These are phyloP conservation scores for Globomyces pollinis-pini DNA, from an alignment of 192 early-diverging fungal species.

Conservation along the genomic window DNA sequence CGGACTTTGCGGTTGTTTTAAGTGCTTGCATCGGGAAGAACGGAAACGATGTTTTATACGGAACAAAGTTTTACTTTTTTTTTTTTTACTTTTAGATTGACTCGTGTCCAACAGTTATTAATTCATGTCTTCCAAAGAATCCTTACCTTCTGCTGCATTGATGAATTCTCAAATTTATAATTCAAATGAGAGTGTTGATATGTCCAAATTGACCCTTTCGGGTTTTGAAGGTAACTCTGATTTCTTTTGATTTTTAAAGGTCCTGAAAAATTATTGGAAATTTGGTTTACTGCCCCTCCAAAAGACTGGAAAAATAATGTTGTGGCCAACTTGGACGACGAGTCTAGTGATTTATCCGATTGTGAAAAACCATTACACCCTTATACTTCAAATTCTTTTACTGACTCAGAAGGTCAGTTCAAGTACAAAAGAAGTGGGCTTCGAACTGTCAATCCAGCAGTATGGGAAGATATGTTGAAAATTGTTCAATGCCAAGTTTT, in stretches of 20 bases:
- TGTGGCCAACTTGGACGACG: not conserved
- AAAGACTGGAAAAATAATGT: slow-evolving; percentile 4
- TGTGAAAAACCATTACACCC: slow-evolving; percentile 26
- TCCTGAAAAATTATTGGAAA: slow-evolving; percentile 95
- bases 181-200: not conserved
- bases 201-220: slow-evolving; percentile 29
- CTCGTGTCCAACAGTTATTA: too few relatives aligned
- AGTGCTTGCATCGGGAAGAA: too few relatives aligned
- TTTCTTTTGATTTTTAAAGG: too few relatives aligned
- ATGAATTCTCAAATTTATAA: slow-evolving; percentile 9
- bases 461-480: slow-evolving; percentile 90
- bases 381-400: slow-evolving; percentile 12
- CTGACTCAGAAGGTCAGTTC: slow-evolving; percentile 30
- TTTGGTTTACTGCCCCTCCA: slow-evolving; percentile 76
- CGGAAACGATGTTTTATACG: too few relatives aligned
- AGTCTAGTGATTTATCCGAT: slow-evolving; percentile 15
- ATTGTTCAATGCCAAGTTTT: slow-evolving; percentile 92
- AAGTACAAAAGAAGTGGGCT: slow-evolving; percentile 48
- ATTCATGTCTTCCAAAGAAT: too few relatives aligned
- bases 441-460: slow-evolving; percentile 60
- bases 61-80: too few relatives aligned
- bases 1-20: too few relatives aligned
- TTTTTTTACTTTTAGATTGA: too few relatives aligned
- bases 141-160: not conserved
- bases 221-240: too few relatives aligned